These are phyloP conservation scores for Penicillium sp. DNA, from an alignment of 2,329 filamentous ascomycete genomes.

Conservation along the genomic window DNA sequence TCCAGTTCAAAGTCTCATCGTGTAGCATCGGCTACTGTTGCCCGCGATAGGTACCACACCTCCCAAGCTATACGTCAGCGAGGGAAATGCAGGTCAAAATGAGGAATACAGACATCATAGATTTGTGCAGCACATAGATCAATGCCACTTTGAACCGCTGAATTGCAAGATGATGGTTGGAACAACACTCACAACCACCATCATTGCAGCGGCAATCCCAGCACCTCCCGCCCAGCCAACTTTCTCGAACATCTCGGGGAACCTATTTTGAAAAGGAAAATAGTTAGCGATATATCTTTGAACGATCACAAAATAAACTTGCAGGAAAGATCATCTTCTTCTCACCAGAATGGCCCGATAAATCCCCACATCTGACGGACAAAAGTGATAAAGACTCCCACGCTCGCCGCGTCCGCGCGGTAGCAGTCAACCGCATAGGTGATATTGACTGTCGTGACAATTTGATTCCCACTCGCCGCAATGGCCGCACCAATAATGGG, in stretches of 20 bases:
- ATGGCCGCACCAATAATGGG: conserved; percentile 53
- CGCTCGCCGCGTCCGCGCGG: conserved; percentile 48
- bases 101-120: too few relatives aligned
- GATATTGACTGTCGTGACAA: conserved; percentile 57
- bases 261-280: conserved; percentile 17
- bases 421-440: conserved; percentile 58
- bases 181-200: conserved; percentile 27
- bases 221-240: conserved; percentile 28
- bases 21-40: too few relatives aligned
- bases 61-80: too few relatives aligned
- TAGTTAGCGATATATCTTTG: conserved; percentile 5
- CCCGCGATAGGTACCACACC: too few relatives aligned
- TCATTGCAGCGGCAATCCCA: conserved; percentile 25
- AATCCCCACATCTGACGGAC: conserved; percentile 42
- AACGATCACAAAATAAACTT: too few relatives aligned
- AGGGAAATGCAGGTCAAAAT: too few relatives aligned
- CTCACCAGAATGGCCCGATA: conserved; percentile 35
- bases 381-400: conserved; percentile 57
- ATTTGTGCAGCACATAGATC: neutral
- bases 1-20: too few relatives aligned
- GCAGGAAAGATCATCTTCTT: neutral
- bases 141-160: conserved; percentile 22
- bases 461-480: conserved; percentile 53
- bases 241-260: conserved; percentile 29
- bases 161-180: conserved; percentile 28